Evolutionary conservation across 1,139 yeast species (phyloP).

Genomic region (Geotrichum macrosporum): DNA sequence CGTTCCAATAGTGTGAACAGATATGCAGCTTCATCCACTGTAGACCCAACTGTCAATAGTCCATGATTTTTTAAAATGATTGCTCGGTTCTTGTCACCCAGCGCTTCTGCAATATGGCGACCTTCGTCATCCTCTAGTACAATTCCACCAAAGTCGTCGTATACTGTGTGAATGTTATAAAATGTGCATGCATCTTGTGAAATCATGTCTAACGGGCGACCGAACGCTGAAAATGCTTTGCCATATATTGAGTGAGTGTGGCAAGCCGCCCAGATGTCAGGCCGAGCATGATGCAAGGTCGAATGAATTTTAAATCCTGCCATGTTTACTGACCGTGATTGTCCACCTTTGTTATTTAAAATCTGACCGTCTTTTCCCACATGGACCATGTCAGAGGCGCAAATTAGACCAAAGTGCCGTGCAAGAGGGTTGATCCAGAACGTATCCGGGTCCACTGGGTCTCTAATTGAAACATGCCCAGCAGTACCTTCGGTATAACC

Average conservation of each 20-base stretch:
- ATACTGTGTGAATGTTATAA: conserved; percentile 62
- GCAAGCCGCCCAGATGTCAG: conserved; percentile 77
- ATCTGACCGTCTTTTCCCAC: conserved; percentile 68
- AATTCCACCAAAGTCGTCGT: conserved; percentile 70
- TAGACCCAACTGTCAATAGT: conserved; percentile 65
- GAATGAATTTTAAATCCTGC: conserved; percentile 82
- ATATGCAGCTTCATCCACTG: conserved; percentile 81
- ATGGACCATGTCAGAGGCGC: conserved; percentile 70
- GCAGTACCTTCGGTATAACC: conserved; percentile 75
- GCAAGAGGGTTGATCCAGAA: conserved; percentile 81
- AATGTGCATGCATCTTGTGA: conserved; percentile 73
- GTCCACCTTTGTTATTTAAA: conserved; percentile 48
- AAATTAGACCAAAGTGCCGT: conserved; percentile 64
- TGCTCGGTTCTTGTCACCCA: conserved; percentile 57
- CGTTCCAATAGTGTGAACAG: conserved; percentile 63
- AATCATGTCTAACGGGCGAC: conserved; percentile 68
- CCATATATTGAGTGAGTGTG: conserved; percentile 75
- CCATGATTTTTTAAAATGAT: conserved; percentile 76
- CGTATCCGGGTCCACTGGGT: conserved; percentile 64
- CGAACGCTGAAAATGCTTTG: conserved; percentile 69
- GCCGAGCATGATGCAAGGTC: conserved; percentile 72
- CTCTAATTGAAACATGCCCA: conserved; percentile 79
- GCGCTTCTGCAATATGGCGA: conserved; percentile 55
- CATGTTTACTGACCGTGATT: conserved; percentile 50
- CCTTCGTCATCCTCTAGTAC: conserved; percentile 72